Conservation (phyloP, 805 yeast species). For the Schizosaccharomyces octosporus region DNA sequence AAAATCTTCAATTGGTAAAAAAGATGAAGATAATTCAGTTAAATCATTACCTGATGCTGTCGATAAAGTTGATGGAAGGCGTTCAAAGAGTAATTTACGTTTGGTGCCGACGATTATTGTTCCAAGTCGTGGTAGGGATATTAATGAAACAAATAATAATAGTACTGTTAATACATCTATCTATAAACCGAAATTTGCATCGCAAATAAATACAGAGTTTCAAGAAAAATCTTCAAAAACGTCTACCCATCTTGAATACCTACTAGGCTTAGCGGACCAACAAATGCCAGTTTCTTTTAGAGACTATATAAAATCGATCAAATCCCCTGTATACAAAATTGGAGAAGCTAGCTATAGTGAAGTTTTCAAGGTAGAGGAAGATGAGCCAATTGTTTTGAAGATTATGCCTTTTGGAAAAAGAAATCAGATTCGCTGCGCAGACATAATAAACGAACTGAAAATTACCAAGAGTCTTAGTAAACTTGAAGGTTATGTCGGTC, state of each 20-base stretch:
- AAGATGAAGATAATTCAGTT: too few relatives aligned
- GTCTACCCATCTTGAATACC: too few relatives aligned
- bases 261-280: neutral
- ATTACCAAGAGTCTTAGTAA: slow-evolving; percentile 20
- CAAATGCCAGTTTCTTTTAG: neutral
- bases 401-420: slow-evolving; percentile 29
- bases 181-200: too few relatives aligned
- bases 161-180: too few relatives aligned
- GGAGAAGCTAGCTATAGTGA: slow-evolving; percentile 27
- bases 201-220: too few relatives aligned
- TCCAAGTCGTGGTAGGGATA: too few relatives aligned
- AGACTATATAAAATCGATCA: neutral
- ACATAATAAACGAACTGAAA: slow-evolving; percentile 24
- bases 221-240: too few relatives aligned
- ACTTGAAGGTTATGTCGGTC: slow-evolving; percentile 22
- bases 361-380: slow-evolving; percentile 12
- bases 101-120: too few relatives aligned
- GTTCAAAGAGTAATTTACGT: too few relatives aligned
- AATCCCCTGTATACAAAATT: slow-evolving; percentile 15
- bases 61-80: too few relatives aligned
- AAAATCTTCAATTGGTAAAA: neutral
- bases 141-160: too few relatives aligned
- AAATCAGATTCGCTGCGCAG: slow-evolving; percentile 19
- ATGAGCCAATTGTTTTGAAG: slow-evolving; percentile 17
- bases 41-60: too few relatives aligned